These are phyloP conservation scores for Polygonum maritimum DNA, from an alignment of 148 eudicot genomes.

Conservation along the genomic window DNA sequence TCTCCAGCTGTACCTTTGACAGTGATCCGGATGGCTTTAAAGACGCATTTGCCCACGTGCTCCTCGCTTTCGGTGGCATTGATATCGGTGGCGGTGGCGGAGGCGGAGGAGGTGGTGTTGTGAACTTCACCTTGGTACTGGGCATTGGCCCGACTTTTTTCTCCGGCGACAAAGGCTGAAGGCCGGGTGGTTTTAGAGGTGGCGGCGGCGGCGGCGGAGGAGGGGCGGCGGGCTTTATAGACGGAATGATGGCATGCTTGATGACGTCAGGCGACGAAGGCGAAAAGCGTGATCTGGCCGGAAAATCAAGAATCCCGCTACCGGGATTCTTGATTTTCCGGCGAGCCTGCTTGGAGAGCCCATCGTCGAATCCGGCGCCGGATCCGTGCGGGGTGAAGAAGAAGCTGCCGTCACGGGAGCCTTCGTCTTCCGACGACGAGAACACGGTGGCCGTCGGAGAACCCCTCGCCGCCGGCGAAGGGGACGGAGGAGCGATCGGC, in stretches of 20 bases:
- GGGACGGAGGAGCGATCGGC: slow-evolving; percentile 11
- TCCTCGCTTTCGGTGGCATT: slow-evolving; percentile 20
- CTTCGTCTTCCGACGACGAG: slow-evolving; percentile 53
- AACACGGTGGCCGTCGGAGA: slow-evolving; percentile 61
- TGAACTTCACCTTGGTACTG: slow-evolving; percentile 34
- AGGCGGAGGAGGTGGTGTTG: slow-evolving; percentile 36
- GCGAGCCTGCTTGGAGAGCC: slow-evolving; percentile 23
- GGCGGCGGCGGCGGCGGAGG: slow-evolving; percentile 26
- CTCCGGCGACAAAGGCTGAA: slow-evolving; percentile 2
- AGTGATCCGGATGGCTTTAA: slow-evolving; percentile 19
- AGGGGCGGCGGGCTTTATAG: slow-evolving; percentile 35
- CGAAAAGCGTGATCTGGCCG: slow-evolving; percentile 41
- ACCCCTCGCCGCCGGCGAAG: slow-evolving; percentile 15
- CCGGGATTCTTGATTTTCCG: slow-evolving; percentile 17
- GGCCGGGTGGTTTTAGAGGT: not conserved
- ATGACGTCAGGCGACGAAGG: slow-evolving; percentile 36
- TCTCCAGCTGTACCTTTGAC: slow-evolving; percentile 18
- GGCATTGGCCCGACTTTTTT: not conserved
- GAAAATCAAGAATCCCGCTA: too few relatives aligned
- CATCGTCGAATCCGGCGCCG: slow-evolving; percentile 52
- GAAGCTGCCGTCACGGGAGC: slow-evolving; percentile 38
- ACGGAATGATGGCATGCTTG: slow-evolving; percentile 47
- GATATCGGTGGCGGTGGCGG: slow-evolving; percentile 30
- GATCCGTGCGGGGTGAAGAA: slow-evolving; percentile 82
- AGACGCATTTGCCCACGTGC: slow-evolving; percentile 17